Evolutionary conservation across 345 rosid species (phyloP).

Genomic region (Sonneratia caseolaris): DNA sequence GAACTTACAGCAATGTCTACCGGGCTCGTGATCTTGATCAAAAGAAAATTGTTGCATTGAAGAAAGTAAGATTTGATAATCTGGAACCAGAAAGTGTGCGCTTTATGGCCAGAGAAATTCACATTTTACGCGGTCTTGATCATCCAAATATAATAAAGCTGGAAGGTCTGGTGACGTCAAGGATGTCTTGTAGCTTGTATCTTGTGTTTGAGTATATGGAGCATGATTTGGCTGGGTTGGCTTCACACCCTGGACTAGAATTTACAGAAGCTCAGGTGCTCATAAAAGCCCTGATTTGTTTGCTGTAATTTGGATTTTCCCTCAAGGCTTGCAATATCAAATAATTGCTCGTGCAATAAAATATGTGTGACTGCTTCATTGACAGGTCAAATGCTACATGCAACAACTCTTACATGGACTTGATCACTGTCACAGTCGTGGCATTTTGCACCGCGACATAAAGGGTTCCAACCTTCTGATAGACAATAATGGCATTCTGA

Average conservation of each 20-base stretch:
- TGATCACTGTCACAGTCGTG: constrained; percentile 93
- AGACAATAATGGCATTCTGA: constrained; percentile 79
- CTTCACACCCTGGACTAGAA: constrained; percentile 77
- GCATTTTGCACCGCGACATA: constrained; percentile 89
- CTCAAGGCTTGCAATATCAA: background rate
- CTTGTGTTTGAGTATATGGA: constrained; percentile 99
- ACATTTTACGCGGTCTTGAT: constrained; percentile 84
- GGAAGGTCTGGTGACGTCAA: constrained; percentile 96
- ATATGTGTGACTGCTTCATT: background rate
- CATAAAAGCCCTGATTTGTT: background rate
- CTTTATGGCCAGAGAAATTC: constrained; percentile 97
- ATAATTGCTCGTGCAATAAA: background rate
- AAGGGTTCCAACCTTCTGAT: constrained; percentile 95
- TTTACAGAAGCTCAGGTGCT: constrained; percentile 87
- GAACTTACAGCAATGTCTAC: constrained; percentile 93
- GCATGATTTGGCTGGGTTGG: constrained; percentile 94
- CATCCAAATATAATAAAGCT: constrained; percentile 90
- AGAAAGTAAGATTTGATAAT: constrained; percentile 94
- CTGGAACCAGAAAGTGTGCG: constrained; percentile 95
- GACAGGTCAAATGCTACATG: constrained; percentile 91
- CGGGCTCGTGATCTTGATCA: constrained; percentile 94
- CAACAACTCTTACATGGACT: constrained; percentile 81
- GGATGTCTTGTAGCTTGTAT: constrained; percentile 98
- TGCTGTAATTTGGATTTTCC: background rate
- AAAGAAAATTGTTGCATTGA: constrained; percentile 86